phyloP scores from a whole-genome alignment of 306 rosid genomes.

The Astragalus glycyphyllos region DNA sequence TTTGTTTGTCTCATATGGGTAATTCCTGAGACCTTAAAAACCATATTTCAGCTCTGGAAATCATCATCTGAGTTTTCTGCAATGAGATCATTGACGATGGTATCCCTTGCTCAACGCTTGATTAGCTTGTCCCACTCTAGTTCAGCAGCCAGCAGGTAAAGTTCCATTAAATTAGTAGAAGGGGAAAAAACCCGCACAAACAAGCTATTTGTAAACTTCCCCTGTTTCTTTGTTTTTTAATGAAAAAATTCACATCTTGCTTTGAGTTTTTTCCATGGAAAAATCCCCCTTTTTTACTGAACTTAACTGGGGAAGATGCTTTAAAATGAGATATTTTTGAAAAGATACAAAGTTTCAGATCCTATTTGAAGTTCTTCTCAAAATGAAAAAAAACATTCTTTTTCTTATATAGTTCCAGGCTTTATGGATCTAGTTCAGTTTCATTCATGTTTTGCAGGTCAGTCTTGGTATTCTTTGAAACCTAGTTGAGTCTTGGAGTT shows the following conservation, averaged over 20 bases:
- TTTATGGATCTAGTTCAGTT: slow-evolving; percentile 29
- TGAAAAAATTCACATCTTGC: slow-evolving; percentile 10
- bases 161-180: slow-evolving; percentile 29
- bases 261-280: slow-evolving; percentile 25
- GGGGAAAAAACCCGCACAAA: neutral
- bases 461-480: slow-evolving; percentile 43
- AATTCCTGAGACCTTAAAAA: slow-evolving; percentile 57
- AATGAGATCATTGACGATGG: slow-evolving; percentile 87
- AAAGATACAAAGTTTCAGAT: slow-evolving; percentile 30
- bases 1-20: slow-evolving; percentile 46
- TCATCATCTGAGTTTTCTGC: slow-evolving; percentile 92
- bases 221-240: slow-evolving; percentile 28
- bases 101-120: slow-evolving; percentile 95
- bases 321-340: slow-evolving; percentile 30
- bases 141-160: slow-evolving; percentile 93
- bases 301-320: slow-evolving; percentile 27
- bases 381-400: slow-evolving; percentile 29
- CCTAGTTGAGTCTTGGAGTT: slow-evolving; percentile 19
- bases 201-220: slow-evolving; percentile 28
- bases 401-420: slow-evolving; percentile 33
- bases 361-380: slow-evolving; percentile 36
- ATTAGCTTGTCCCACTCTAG: slow-evolving; percentile 80
- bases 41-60: slow-evolving; percentile 93
- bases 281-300: slow-evolving; percentile 3
- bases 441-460: slow-evolving; percentile 40